Conservation (phyloP, 192 early-diverging fungal genomes). For the Oehlia diaphana region DNA sequence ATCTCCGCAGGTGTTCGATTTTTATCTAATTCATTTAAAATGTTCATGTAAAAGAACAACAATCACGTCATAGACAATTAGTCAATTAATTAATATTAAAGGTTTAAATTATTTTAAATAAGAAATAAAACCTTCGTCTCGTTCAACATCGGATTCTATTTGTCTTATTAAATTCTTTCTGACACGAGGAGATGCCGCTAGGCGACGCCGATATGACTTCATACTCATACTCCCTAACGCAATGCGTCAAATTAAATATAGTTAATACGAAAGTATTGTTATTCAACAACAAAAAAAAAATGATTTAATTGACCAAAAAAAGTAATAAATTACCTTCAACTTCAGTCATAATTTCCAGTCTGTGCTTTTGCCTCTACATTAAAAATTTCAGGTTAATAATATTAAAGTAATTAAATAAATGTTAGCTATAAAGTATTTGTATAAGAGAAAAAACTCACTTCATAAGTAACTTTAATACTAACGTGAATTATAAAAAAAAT, state of each 20-base stretch:
- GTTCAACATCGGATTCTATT: conserved; percentile 28
- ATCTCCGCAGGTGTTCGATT: conserved; percentile 25
- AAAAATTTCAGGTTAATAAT: background rate
- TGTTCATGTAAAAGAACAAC: too few relatives aligned
- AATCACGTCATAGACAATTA: too few relatives aligned
- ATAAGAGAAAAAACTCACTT: background rate
- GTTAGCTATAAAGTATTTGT: background rate
- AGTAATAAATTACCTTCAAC: background rate
- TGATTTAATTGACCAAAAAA: background rate
- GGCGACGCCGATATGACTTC: background rate
- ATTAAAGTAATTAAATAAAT: background rate
- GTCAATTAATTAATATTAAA: background rate
- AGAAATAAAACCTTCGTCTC: conserved; percentile 21
- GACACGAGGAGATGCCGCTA: conserved; percentile 14
- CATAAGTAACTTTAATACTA: too few relatives aligned
- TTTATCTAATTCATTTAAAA: conserved; percentile 20
- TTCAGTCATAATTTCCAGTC: conserved; percentile 14
- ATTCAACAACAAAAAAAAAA: background rate
- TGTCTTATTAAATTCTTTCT: conserved; percentile 22
- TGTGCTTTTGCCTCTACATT: background rate
- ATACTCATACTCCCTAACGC: background rate
- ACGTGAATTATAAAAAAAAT: too few relatives aligned
- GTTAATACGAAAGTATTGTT: background rate
- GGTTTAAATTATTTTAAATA: background rate
- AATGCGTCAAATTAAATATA: background rate